phyloP scores from a whole-genome alignment of 2,329 filamentous ascomycete species.

The Penicillium hordei region DNA sequence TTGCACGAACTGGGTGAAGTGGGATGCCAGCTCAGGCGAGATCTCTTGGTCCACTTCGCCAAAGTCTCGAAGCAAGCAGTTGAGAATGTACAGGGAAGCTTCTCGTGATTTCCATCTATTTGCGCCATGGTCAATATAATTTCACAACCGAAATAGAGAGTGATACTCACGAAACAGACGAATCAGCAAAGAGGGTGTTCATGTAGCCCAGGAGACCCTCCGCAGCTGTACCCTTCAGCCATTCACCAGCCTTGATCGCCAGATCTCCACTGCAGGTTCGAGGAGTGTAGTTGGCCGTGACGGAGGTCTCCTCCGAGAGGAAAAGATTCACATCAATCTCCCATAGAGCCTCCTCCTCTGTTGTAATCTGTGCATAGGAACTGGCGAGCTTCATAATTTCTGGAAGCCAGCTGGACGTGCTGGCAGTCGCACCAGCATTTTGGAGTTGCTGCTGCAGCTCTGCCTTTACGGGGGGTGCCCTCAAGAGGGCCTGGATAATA shows the following conservation, averaged over 20 bases:
- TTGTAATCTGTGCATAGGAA: constrained; percentile 83
- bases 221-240: constrained; percentile 73
- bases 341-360: constrained; percentile 93
- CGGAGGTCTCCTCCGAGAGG: constrained; percentile 88
- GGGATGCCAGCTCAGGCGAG: constrained; percentile 65
- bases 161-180: constrained; percentile 35
- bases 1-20: constrained; percentile 77
- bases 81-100: constrained; percentile 79
- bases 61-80: constrained; percentile 80
- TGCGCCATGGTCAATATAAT: constrained; percentile 13
- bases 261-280: constrained; percentile 90
- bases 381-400: constrained; percentile 85
- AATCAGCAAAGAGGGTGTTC: constrained; percentile 65
- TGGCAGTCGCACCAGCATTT: constrained; percentile 57
- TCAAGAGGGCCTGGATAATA: constrained; percentile 86
- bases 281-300: constrained; percentile 94
- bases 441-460: constrained; percentile 81
- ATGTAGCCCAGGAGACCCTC: constrained; percentile 78
- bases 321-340: constrained; percentile 96
- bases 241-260: constrained; percentile 88
- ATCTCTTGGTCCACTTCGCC: constrained; percentile 73
- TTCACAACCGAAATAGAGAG: not conserved
- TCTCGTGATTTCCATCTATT: constrained; percentile 69
- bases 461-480: constrained; percentile 81
- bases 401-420: constrained; percentile 74